These are phyloP conservation scores for Amoeboaphelidium protococcarum DNA, from an alignment of 371 early-diverging fungal species.

Conservation along the genomic window DNA sequence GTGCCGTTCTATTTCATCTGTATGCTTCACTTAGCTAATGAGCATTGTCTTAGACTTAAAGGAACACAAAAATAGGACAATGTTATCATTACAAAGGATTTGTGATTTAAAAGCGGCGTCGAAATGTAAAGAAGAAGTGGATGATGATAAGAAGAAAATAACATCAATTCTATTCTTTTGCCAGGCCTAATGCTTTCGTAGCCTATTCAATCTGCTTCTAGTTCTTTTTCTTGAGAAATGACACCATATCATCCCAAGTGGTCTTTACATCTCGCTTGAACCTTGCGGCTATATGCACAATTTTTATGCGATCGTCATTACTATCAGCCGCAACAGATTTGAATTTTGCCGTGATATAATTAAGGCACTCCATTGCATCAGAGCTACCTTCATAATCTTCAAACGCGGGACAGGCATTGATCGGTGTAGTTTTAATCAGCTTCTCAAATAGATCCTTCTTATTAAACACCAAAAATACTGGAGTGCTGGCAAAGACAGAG, in stretches of 20 bases:
- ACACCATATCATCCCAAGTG: constrained; percentile 4
- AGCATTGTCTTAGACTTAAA: no score
- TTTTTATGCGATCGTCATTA: constrained; percentile 1
- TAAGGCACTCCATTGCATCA: not conserved
- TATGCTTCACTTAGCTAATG: constrained; percentile 56
- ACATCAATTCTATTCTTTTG: no score
- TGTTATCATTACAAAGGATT: no score
- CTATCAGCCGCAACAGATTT: not conserved
- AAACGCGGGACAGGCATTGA: constrained; percentile 4
- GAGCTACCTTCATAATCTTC: constrained; percentile 2
- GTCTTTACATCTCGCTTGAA: constrained; percentile 6
- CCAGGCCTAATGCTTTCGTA: constrained; percentile 3
- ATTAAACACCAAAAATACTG: constrained; percentile 3
- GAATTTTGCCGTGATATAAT: not conserved
- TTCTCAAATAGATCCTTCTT: constrained; percentile 7
- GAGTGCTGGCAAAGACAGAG: not conserved
- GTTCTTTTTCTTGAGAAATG: constrained; percentile 2
- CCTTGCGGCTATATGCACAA: constrained; percentile 7
- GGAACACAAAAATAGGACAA: no score
- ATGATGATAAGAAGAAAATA: no score
- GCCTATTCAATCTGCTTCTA: constrained; percentile 4
- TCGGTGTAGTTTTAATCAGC: constrained; percentile 2
- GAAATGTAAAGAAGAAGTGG: no score
- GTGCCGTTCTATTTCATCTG: constrained; percentile 89
- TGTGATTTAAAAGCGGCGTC: no score